phyloP scores from a whole-genome alignment of 202 grass and related monocot genomes.

The Hordeum pubiflorum region DNA sequence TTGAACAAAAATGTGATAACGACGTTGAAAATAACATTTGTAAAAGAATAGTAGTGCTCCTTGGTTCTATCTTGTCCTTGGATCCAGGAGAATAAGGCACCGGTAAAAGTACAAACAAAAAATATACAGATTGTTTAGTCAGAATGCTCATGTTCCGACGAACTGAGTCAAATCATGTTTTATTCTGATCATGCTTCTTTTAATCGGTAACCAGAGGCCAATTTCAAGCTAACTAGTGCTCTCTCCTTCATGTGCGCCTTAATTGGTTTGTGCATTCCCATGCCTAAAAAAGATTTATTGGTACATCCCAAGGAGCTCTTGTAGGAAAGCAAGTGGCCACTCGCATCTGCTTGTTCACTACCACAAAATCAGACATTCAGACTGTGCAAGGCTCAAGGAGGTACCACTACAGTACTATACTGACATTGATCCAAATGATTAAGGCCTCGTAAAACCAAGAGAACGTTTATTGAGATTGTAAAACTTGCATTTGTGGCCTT shows the following conservation, averaged over 20 bases:
- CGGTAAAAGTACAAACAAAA: background rate
- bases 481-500: conserved; percentile 7
- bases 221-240: background rate
- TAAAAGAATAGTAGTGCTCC: background rate
- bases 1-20: background rate
- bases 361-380: conserved; percentile 35
- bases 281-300: conserved; percentile 1
- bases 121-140: background rate
- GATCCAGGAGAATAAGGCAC: background rate
- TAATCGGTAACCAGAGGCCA: conserved; percentile 24
- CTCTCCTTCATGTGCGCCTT: conserved; percentile 36
- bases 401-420: no score
- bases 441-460: conserved; percentile 22
- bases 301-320: conserved; percentile 32
- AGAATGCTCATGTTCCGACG: background rate
- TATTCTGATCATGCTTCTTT: conserved; percentile 29
- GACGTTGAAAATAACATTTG: background rate
- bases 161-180: conserved; percentile 23
- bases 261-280: conserved; percentile 44
- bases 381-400: conserved; percentile 43
- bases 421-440: conserved; percentile 36
- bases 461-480: conserved; percentile 42
- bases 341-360: background rate
- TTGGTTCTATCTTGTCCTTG: background rate
- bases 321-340: conserved; percentile 6